A percentile compares a stretch with the other conserved stretches of the same genome.
Evolutionary conservation across 345 rosid species (phyloP).

Genomic region (Populus deltoides): DNA sequence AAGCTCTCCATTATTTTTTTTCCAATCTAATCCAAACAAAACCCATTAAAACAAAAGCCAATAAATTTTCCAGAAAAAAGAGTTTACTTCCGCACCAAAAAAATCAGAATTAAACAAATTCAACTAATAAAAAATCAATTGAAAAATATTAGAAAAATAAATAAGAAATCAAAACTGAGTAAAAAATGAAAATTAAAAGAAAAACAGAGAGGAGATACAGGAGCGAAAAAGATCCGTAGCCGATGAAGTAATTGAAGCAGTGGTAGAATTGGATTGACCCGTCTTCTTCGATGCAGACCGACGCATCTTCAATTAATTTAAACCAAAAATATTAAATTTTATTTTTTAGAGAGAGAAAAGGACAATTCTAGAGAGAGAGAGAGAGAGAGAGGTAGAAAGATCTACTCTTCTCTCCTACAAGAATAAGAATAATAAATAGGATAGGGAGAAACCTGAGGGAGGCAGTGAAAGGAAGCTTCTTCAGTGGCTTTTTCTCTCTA

Average conservation of each 20-base stretch:
- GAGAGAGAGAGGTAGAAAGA: background rate
- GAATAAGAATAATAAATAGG: background rate
- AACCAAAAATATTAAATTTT: background rate
- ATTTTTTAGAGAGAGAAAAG: slow-evolving; percentile 22
- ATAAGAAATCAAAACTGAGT: background rate
- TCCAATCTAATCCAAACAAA: background rate
- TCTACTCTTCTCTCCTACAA: background rate
- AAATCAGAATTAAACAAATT: background rate
- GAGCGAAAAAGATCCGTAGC: slow-evolving; percentile 92
- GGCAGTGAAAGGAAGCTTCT: slow-evolving; percentile 1
- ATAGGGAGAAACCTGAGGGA: background rate
- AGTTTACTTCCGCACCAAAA: background rate
- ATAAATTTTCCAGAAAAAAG: too few species aligned
- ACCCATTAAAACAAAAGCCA: too few species aligned
- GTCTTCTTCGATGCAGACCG: slow-evolving; percentile 73
- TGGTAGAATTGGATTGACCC: slow-evolving; percentile 67
- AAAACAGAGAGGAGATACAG: slow-evolving; percentile 34
- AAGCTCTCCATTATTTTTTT: background rate
- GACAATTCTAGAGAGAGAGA: background rate
- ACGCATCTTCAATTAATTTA: slow-evolving; percentile 58
- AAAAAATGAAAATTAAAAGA: background rate
- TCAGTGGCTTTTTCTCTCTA: background rate
- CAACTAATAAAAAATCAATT: background rate
- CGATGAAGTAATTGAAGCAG: slow-evolving; percentile 50
- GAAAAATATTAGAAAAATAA: background rate